Conservation (phyloP, 2,329 filamentous ascomycete species). For the Fusarium sp. region DNA sequence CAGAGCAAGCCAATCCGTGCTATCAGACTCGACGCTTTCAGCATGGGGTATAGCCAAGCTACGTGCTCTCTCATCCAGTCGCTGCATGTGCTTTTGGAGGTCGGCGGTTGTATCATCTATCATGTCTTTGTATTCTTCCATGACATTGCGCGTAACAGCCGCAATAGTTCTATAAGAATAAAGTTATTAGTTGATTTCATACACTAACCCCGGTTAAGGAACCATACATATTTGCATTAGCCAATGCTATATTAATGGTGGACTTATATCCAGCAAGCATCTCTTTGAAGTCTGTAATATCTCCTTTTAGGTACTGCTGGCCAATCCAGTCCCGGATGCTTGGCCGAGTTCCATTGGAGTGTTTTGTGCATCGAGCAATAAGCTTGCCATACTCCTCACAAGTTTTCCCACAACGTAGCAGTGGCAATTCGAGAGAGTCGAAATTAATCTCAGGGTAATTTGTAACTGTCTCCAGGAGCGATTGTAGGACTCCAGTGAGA, state of each 20-base stretch:
- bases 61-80: slow-evolving; percentile 20
- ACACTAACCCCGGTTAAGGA: neutral
- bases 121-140: slow-evolving; percentile 20
- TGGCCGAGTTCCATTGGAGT: slow-evolving; percentile 50
- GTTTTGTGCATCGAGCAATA: slow-evolving; percentile 52
- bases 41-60: slow-evolving; percentile 4
- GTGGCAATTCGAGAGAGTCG: slow-evolving; percentile 47
- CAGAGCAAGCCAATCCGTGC: slow-evolving; percentile 34
- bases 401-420: slow-evolving; percentile 57
- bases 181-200: neutral
- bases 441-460: slow-evolving; percentile 26
- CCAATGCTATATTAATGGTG: slow-evolving; percentile 42
- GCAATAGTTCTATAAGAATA: slow-evolving; percentile 2
- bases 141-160: slow-evolving; percentile 12
- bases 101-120: slow-evolving; percentile 30
- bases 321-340: slow-evolving; percentile 61
- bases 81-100: slow-evolving; percentile 22
- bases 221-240: slow-evolving; percentile 37
- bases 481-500: slow-evolving; percentile 53
- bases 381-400: slow-evolving; percentile 57
- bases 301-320: slow-evolving; percentile 58
- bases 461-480: slow-evolving; percentile 46
- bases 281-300: slow-evolving; percentile 56
- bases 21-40: slow-evolving; percentile 19
- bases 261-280: slow-evolving; percentile 57